Evolutionary conservation across 192 early-diverging fungal species (phyloP).

Genomic region (Haplosporangium gracile): DNA sequence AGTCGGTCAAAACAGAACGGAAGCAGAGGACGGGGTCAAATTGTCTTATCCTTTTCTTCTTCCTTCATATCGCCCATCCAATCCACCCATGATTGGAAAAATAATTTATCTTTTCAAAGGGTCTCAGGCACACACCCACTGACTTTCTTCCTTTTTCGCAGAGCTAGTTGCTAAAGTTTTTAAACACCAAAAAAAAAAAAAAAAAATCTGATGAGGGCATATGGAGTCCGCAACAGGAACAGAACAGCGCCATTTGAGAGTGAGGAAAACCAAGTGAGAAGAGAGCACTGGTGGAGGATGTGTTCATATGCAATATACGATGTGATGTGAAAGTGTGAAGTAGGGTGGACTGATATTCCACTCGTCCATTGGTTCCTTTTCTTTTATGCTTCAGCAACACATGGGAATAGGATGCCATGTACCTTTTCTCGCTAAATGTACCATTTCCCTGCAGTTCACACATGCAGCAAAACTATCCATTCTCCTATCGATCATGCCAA

Average conservation of each 20-base stretch:
- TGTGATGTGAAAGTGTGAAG: not conserved
- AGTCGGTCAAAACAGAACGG: not conserved
- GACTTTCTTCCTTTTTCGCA: not conserved
- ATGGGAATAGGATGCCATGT: too few relatives aligned
- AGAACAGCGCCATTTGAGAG: not conserved
- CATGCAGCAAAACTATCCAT: too few relatives aligned
- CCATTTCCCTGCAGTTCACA: too few relatives aligned
- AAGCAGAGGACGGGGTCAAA: not conserved
- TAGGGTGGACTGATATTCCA: not conserved
- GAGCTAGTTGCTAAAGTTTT: not conserved
- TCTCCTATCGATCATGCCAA: not conserved
- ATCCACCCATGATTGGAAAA: not conserved
- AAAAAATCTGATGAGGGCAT: not conserved
- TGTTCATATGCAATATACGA: not conserved
- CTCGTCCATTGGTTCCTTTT: not conserved
- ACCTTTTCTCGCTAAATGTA: too few relatives aligned
- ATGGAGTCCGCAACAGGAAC: not conserved
- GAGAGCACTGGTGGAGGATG: not conserved
- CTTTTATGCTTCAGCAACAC: not conserved
- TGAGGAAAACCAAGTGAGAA: not conserved
- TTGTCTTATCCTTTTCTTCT: too few relatives aligned
- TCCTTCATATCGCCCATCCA: too few relatives aligned
- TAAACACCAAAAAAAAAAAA: not conserved
- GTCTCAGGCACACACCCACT: not conserved
- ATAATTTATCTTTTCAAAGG: not conserved